Conservation (phyloP, 2,329 filamentous ascomycete species). For the Anisogramma anomala region DNA sequence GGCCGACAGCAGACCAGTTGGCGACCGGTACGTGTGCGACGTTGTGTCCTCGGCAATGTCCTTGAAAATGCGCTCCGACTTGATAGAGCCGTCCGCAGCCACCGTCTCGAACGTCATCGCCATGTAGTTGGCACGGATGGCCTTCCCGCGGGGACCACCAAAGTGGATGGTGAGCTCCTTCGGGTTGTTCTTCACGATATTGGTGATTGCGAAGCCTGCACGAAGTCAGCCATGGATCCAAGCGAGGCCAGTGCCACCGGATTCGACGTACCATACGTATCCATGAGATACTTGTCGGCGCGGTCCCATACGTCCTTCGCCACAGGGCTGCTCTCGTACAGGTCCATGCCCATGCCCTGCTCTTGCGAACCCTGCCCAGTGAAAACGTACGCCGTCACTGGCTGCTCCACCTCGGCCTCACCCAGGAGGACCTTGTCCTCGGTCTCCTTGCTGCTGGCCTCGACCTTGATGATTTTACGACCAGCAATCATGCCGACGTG, state of each 20-base stretch:
- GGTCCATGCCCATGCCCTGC: slow-evolving; percentile 99
- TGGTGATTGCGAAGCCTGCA: slow-evolving; percentile 83
- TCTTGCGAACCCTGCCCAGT: slow-evolving; percentile 97
- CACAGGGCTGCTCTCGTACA: slow-evolving; percentile 86
- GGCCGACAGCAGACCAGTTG: slow-evolving; percentile 85
- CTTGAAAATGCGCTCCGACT: slow-evolving; percentile 99
- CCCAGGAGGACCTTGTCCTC: slow-evolving; percentile 93
- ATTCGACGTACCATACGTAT: slow-evolving; percentile 73
- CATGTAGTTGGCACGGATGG: slow-evolving; percentile 98
- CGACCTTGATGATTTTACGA: slow-evolving; percentile 98
- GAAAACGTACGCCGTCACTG: slow-evolving; percentile 92
- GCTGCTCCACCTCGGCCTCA: slow-evolving; percentile 96
- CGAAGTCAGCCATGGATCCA: not conserved
- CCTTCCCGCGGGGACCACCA: slow-evolving; percentile 90
- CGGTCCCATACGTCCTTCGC: slow-evolving; percentile 97
- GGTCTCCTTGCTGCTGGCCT: slow-evolving; percentile 87
- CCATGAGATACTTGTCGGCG: slow-evolving; percentile 94
- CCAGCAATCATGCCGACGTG: slow-evolving; percentile 96
- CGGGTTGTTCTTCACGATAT: slow-evolving; percentile 99
- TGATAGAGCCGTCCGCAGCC: slow-evolving; percentile 78
- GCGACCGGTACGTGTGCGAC: slow-evolving; percentile 94
- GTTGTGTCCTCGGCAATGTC: slow-evolving; percentile 86
- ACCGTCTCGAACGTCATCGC: slow-evolving; percentile 99
- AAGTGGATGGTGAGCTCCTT: slow-evolving; percentile 98
- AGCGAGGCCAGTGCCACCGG: not conserved